phyloP scores from a whole-genome alignment of 345 rosid genomes.

The Adansonia digitata region DNA sequence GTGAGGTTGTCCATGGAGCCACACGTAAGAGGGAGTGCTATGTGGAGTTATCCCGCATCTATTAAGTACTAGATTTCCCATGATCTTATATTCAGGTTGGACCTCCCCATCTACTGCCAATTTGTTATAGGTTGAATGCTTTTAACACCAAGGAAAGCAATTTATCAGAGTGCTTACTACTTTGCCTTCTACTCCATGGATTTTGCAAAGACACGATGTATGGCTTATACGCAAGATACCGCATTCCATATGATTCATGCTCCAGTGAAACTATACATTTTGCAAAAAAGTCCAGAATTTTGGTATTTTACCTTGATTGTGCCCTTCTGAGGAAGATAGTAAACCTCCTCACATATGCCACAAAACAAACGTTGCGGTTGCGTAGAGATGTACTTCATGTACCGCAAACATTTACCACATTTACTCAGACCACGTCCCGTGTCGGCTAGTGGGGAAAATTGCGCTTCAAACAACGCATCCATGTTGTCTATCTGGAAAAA shows the following conservation, averaged over 20 bases:
- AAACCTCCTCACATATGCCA: constrained; percentile 90
- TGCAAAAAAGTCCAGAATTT: background rate
- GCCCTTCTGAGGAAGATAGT: constrained; percentile 91
- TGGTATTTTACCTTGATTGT: constrained; percentile 66
- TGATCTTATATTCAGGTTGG: too few species aligned
- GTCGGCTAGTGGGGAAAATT: constrained; percentile 81
- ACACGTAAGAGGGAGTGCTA: too few species aligned
- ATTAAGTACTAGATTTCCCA: too few species aligned
- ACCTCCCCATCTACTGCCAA: too few species aligned
- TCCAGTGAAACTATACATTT: background rate
- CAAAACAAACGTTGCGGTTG: constrained; percentile 84
- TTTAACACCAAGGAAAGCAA: background rate
- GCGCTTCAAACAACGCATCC: constrained; percentile 95
- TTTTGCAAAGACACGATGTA: background rate
- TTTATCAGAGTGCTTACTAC: background rate
- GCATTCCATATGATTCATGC: background rate
- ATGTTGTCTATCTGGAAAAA: constrained; percentile 71
- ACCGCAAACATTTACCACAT: constrained; percentile 95
- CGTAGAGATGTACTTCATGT: constrained; percentile 85
- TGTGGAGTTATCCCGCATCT: too few species aligned
- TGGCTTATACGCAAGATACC: background rate
- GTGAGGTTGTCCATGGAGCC: too few species aligned
- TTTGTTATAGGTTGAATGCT: too few species aligned
- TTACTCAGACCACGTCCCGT: constrained; percentile 82
- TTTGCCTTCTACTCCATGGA: background rate